Percentiles rank a stretch among this genome's conserved stretches.
Conservation (phyloP, 202 grass and related monocot genomes). For the Schoenoplectus tabernaemontani region DNA sequence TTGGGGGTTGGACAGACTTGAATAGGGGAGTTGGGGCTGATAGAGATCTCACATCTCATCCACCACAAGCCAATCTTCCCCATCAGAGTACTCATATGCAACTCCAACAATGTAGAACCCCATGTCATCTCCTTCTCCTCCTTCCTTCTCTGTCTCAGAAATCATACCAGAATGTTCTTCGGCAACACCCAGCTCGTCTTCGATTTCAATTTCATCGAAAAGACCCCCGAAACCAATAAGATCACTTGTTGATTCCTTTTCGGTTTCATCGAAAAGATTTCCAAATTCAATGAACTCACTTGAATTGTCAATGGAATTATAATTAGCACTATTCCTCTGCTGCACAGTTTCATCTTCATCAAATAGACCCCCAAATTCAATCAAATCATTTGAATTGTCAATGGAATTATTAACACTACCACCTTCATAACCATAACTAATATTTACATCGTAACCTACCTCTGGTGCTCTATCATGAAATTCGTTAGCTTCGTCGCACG, state of each 20-base stretch:
- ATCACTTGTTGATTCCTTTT: background rate
- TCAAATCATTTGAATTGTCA: slow-evolving; percentile 10
- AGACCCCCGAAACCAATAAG: slow-evolving; percentile 1
- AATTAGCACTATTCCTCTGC: background rate
- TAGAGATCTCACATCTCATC: slow-evolving; percentile 45
- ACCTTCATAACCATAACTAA: slow-evolving; percentile 38
- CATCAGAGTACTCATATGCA: slow-evolving; percentile 46
- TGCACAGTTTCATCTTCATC: slow-evolving; percentile 5
- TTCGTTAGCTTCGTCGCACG: slow-evolving; percentile 15
- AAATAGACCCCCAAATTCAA: slow-evolving; percentile 18
- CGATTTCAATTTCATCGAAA: slow-evolving; percentile 4
- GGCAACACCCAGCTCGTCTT: background rate
- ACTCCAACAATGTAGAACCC: slow-evolving; percentile 66
- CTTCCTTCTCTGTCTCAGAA: slow-evolving; percentile 8
- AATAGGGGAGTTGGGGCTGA: background rate
- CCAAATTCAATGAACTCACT: slow-evolving; percentile 16
- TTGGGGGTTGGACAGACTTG: slow-evolving; percentile 6
- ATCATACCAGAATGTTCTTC: background rate
- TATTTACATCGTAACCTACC: slow-evolving; percentile 19
- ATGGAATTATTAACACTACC: slow-evolving; percentile 15
- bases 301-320: background rate
- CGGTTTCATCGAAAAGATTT: slow-evolving; percentile 4
- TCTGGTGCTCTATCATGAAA: background rate
- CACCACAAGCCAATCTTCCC: slow-evolving; percentile 87
- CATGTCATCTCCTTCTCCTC: slow-evolving; percentile 32